Percentiles rank a stretch among this genome's conserved stretches.
phyloP scores from a whole-genome alignment of 768 basidiomycete genomes.

The Thelephora aurantiotincta region DNA sequence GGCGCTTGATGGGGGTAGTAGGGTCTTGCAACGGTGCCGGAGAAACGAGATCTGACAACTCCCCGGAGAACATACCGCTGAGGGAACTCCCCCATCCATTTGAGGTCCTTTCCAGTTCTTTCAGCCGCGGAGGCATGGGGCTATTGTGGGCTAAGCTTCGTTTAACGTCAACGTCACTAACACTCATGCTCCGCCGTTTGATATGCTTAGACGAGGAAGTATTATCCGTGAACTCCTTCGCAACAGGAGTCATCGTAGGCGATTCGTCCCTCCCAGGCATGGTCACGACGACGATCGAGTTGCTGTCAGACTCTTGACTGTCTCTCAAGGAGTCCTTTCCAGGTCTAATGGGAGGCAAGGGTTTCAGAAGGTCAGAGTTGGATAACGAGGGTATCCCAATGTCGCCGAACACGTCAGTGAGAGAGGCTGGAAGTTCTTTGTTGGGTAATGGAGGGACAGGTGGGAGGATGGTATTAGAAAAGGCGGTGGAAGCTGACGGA shows the following conservation, averaged over 20 bases:
- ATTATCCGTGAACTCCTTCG: constrained; percentile 11
- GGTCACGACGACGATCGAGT: constrained; percentile 45
- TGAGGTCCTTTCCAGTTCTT: constrained; percentile 15
- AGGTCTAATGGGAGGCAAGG: constrained; percentile 44
- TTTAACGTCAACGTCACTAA: constrained; percentile 48
- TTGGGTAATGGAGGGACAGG: constrained; percentile 31
- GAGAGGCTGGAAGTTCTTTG: constrained; percentile 30
- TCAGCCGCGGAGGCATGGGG: constrained; percentile 24
- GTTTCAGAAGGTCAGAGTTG: constrained; percentile 33
- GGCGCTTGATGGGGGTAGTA: constrained; percentile 37
- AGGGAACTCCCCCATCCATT: constrained; percentile 33
- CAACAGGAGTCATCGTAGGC: constrained; percentile 13
- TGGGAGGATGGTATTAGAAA: constrained; percentile 24
- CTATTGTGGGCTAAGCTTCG: constrained; percentile 25
- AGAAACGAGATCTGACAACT: constrained; percentile 45
- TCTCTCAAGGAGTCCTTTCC: constrained; percentile 20
- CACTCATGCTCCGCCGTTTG: constrained; percentile 63
- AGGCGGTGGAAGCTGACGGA: constrained; percentile 17
- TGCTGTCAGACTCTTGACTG: constrained; percentile 33
- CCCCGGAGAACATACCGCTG: constrained; percentile 58
- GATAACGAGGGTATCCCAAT: constrained; percentile 11
- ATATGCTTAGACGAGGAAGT: constrained; percentile 14
- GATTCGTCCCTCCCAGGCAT: constrained; percentile 18
- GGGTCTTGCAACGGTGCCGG: constrained; percentile 55
- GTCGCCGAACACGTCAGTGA: constrained; percentile 36